These are phyloP conservation scores for Zoysia matrella DNA, from an alignment of 202 grass and related monocot species.

Conservation along the genomic window DNA sequence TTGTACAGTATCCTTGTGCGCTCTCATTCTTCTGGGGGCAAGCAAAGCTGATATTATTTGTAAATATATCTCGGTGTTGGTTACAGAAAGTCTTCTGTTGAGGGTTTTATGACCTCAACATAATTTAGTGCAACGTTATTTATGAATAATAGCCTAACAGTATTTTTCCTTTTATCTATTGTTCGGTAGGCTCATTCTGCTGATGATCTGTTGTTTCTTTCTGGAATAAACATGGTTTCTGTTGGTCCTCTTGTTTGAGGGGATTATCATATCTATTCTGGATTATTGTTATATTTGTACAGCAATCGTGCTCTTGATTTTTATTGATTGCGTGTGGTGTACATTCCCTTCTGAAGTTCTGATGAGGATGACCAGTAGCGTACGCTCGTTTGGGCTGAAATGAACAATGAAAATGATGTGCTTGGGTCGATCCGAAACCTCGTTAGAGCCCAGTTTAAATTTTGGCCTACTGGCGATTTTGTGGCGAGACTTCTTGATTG, in stretches of 20 bases:
- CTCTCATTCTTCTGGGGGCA: background rate
- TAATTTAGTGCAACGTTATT: constrained; percentile 35
- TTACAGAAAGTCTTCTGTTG: constrained; percentile 26
- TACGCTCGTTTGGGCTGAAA: background rate
- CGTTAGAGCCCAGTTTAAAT: background rate
- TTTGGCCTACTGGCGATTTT: background rate
- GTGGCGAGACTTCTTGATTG: background rate
- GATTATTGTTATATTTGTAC: too few relatives aligned
- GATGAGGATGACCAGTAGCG: too few relatives aligned
- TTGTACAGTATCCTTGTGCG: constrained; percentile 51
- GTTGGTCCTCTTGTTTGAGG: background rate
- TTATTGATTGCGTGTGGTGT: too few relatives aligned
- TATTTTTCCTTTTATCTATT: background rate
- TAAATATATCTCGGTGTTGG: constrained; percentile 53
- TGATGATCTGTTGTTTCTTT: background rate
- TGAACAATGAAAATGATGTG: background rate
- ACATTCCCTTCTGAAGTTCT: too few relatives aligned
- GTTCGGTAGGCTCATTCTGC: background rate
- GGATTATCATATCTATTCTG: too few relatives aligned
- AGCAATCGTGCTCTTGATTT: too few relatives aligned
- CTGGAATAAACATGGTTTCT: background rate
- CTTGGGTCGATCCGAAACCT: background rate
- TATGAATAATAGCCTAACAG: background rate
- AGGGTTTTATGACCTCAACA: constrained; percentile 36
- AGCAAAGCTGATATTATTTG: constrained; percentile 49